phyloP scores from a whole-genome alignment of 768 basidiomycete genomes.

The Lanmaoa pseudosensibilis region DNA sequence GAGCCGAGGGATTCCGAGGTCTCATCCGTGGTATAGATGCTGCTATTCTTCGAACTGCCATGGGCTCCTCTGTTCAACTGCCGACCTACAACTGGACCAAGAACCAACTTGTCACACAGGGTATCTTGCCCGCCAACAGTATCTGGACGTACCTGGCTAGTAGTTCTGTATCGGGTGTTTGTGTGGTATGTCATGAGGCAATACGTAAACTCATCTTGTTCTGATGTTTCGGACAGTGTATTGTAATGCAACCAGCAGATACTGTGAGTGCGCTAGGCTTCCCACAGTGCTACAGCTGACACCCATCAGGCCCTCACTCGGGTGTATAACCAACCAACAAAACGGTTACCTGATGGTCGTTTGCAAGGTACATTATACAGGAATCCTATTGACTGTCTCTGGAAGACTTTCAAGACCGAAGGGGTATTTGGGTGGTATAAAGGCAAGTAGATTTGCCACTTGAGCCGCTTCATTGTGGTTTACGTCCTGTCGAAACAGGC shows the following conservation, averaged over 20 bases:
- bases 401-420: slow-evolving; percentile 92
- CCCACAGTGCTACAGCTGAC: background rate
- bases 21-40: slow-evolving; percentile 90
- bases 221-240: slow-evolving; percentile 47
- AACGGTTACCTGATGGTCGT: slow-evolving; percentile 65
- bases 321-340: slow-evolving; percentile 94
- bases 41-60: slow-evolving; percentile 88
- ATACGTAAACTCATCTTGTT: slow-evolving; percentile 3
- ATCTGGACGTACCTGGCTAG: slow-evolving; percentile 87
- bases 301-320: slow-evolving; percentile 73
- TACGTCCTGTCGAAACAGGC: slow-evolving; percentile 43
- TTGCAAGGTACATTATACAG: slow-evolving; percentile 77
- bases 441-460: slow-evolving; percentile 43
- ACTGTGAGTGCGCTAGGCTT: slow-evolving; percentile 52
- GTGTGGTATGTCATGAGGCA: slow-evolving; percentile 65
- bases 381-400: slow-evolving; percentile 93
- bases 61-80: slow-evolving; percentile 94
- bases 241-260: slow-evolving; percentile 95
- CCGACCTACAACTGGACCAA: slow-evolving; percentile 97
- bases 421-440: slow-evolving; percentile 96
- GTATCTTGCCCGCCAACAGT: slow-evolving; percentile 72
- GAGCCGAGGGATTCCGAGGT: slow-evolving; percentile 75
- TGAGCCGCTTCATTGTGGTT: background rate
- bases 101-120: slow-evolving; percentile 64
- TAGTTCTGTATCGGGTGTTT: slow-evolving; percentile 85